Conservation (phyloP, 805 yeast genomes). For the Pichia kluyveri region DNA sequence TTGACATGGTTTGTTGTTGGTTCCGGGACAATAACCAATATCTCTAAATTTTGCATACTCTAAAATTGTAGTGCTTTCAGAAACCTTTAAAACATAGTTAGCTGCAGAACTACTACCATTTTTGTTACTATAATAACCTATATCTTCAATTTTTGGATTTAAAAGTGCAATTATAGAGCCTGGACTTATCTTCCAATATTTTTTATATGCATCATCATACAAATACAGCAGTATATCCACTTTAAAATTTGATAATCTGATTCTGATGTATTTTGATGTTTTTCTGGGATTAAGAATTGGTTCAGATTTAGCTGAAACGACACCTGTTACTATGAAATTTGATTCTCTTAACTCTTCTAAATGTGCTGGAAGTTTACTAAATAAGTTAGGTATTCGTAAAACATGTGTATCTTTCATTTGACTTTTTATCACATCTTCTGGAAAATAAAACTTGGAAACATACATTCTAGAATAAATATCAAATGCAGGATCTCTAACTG, state of each 20-base stretch:
- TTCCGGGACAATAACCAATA: slow-evolving; percentile 56
- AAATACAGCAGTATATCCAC: slow-evolving; percentile 47
- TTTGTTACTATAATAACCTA: slow-evolving; percentile 4
- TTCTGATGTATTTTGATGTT: slow-evolving; percentile 44
- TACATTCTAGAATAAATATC: slow-evolving; percentile 38
- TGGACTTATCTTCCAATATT: slow-evolving; percentile 60
- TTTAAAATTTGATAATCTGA: slow-evolving; percentile 62
- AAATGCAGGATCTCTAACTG: slow-evolving; percentile 7
- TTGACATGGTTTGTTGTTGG: slow-evolving; percentile 46
- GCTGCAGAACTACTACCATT: slow-evolving; percentile 1
- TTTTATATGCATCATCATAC: slow-evolving; percentile 58
- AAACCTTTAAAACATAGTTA: slow-evolving; percentile 47
- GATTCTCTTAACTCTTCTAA: slow-evolving; percentile 60
- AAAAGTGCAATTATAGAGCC: slow-evolving; percentile 71
- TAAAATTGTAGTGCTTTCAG: slow-evolving; percentile 42
- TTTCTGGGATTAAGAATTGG: slow-evolving; percentile 36
- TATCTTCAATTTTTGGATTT: slow-evolving; percentile 56
- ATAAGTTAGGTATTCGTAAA: slow-evolving; percentile 47
- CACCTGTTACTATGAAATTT: slow-evolving; percentile 77
- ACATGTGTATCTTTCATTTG: slow-evolving; percentile 43
- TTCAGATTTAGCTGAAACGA: slow-evolving; percentile 49
- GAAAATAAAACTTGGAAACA: slow-evolving; percentile 39
- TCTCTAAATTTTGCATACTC: slow-evolving; percentile 69
- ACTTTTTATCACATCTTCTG: slow-evolving; percentile 24
- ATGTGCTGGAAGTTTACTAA: slow-evolving; percentile 66